phyloP scores from a whole-genome alignment of 352 stramenopile species.

The Pythium chondricola region DNA sequence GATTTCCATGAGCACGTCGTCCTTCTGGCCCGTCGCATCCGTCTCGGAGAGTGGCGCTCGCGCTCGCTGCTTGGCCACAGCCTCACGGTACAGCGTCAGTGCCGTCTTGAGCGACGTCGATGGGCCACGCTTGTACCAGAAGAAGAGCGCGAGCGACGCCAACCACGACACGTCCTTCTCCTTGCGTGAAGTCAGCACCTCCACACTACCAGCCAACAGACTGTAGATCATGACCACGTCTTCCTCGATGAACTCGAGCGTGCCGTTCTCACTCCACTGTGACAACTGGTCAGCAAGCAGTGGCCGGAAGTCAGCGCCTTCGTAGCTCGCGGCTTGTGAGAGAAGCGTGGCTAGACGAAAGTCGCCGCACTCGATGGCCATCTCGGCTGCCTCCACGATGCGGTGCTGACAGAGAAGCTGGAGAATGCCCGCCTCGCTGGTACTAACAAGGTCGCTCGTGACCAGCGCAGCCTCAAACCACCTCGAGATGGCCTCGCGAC shows the following conservation, averaged over 20 bases:
- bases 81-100: constrained; percentile 21
- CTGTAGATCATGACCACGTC: constrained; percentile 33
- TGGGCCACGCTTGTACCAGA: constrained; percentile 33
- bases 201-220: constrained; percentile 26
- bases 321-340: constrained; percentile 26
- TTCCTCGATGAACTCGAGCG: constrained; percentile 23
- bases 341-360: constrained; percentile 36
- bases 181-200: constrained; percentile 23
- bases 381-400: constrained; percentile 25
- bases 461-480: constrained; percentile 64
- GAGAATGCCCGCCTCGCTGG: constrained; percentile 14
- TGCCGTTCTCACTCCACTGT: constrained; percentile 23
- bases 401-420: constrained; percentile 26
- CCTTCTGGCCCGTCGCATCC: constrained; percentile 2
- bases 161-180: constrained; percentile 22
- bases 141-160: constrained; percentile 27
- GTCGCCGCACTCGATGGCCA: constrained; percentile 28
- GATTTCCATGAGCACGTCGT: constrained; percentile 27
- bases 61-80: constrained; percentile 17
- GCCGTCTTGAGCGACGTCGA: constrained; percentile 20
- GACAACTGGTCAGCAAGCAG: constrained; percentile 25
- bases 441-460: neutral
- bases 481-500: constrained; percentile 62
- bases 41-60: constrained; percentile 1
- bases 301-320: constrained; percentile 22